Percentiles rank a stretch among this genome's conserved stretches.
Evolutionary conservation across 1,284 basidiomycete genomes (phyloP).

Genomic region (Puccinia coronata): DNA sequence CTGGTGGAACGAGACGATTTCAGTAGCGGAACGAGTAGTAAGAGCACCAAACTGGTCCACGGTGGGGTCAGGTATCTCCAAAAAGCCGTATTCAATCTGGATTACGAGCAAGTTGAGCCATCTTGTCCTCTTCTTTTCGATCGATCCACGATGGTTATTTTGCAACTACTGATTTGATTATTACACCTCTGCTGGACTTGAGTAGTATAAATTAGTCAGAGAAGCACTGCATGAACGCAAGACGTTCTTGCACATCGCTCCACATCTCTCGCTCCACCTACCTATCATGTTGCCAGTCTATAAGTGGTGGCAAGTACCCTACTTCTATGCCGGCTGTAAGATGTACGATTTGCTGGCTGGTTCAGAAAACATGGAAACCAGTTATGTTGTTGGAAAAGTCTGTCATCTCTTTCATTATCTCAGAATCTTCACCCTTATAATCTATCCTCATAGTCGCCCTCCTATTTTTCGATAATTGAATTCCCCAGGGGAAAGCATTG

Average conservation of each 20-base stretch:
- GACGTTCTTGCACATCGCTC: slow-evolving; percentile 93
- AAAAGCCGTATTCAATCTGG: slow-evolving; percentile 92
- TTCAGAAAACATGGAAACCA: slow-evolving; percentile 93
- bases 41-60: slow-evolving; percentile 96
- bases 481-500: slow-evolving; percentile 71
- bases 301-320: slow-evolving; percentile 96
- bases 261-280: slow-evolving; percentile 85
- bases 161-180: no score
- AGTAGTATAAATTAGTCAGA: slow-evolving; percentile 89
- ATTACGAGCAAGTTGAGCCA: slow-evolving; percentile 67
- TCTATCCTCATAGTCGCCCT: no score
- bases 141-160: not conserved
- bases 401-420: not conserved
- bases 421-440: slow-evolving; percentile 2
- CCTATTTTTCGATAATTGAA: not conserved
- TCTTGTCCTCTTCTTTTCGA: not conserved
- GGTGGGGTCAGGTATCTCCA: slow-evolving; percentile 96
- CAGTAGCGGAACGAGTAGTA: slow-evolving; percentile 87
- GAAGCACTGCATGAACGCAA: slow-evolving; percentile 90
- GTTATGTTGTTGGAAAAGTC: slow-evolving; percentile 83
- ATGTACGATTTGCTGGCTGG: slow-evolving; percentile 94
- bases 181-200: no score
- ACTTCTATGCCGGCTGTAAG: slow-evolving; percentile 94
- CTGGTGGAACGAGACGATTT: slow-evolving; percentile 94
- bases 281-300: slow-evolving; percentile 93